Evolutionary conservation across 306 rosid genomes (phyloP).

Genomic region (Sesbania bispinosa): DNA sequence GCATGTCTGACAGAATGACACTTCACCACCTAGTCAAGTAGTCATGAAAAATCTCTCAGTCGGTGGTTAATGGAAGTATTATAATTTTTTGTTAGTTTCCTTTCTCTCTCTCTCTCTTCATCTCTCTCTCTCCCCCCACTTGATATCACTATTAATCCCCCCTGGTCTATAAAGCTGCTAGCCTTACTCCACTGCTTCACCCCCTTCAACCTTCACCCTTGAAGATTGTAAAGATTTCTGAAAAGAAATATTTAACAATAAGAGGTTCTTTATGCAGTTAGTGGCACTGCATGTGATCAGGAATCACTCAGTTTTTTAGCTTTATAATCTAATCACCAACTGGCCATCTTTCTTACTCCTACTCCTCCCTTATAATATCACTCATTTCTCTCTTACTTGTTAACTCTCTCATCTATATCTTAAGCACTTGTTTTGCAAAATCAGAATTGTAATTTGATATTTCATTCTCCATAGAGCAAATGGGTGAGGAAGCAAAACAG

Average conservation of each 20-base stretch:
- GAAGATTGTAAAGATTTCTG: conserved; percentile 35
- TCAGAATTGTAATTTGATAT: conserved; percentile 20
- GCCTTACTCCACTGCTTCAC: conserved; percentile 39
- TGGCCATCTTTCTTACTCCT: conserved; percentile 29
- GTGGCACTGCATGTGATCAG: conserved; percentile 72
- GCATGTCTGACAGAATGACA: conserved; percentile 55
- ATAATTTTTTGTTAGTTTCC: not conserved
- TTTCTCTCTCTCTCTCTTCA: not conserved
- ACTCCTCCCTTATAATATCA: conserved; percentile 36
- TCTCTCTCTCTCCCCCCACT: not conserved
- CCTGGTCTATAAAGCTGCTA: conserved; percentile 55
- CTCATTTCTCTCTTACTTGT: conserved; percentile 7
- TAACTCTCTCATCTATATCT: not conserved
- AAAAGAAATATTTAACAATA: conserved; percentile 46
- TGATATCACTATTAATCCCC: conserved; percentile 10
- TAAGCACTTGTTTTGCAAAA: not conserved
- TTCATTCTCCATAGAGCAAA: conserved; percentile 23
- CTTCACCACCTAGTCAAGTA: conserved; percentile 43
- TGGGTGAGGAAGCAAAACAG: conserved; percentile 81
- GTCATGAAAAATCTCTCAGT: conserved; percentile 34
- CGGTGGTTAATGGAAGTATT: conserved; percentile 39
- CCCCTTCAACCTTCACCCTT: conserved; percentile 36
- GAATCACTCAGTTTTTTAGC: conserved; percentile 48
- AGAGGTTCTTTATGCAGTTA: conserved; percentile 35
- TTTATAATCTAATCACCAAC: conserved; percentile 36